Percentiles rank a stretch among this genome's conserved stretches.
phyloP scores from a whole-genome alignment of 2,329 filamentous ascomycete species.

The Talaromyces sp. region DNA sequence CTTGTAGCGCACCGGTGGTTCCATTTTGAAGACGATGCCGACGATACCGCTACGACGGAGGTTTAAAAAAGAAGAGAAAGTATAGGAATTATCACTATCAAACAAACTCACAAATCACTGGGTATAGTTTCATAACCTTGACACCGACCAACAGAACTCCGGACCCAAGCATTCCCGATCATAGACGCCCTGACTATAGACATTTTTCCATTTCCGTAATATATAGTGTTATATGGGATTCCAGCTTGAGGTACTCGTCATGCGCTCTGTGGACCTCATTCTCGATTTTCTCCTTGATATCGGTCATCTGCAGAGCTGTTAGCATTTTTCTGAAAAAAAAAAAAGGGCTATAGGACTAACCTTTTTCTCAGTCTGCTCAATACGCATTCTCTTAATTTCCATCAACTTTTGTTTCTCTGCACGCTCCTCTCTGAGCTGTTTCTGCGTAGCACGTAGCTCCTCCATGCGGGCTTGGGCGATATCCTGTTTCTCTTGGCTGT shows the following conservation, averaged over 20 bases:
- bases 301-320: conserved; percentile 67
- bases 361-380: conserved; percentile 99
- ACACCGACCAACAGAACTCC: conserved; percentile 31
- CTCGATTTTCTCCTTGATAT: conserved; percentile 96
- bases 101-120: conserved; percentile 23
- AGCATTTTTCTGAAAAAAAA: not conserved
- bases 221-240: conserved; percentile 93
- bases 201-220: conserved; percentile 98
- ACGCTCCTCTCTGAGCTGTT: conserved; percentile 75
- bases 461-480: conserved; percentile 86
- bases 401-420: conserved; percentile 85
- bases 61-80: not conserved
- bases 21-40: conserved; percentile 40
- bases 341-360: conserved; percentile 42
- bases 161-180: conserved; percentile 5
- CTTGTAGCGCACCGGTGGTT: conserved; percentile 63
- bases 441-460: conserved; percentile 73
- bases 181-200: conserved; percentile 38
- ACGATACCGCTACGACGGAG: conserved; percentile 25
- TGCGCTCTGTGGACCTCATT: conserved; percentile 85
- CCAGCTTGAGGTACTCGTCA: conserved; percentile 95
- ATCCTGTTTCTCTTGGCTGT: conserved; percentile 73
- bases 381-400: conserved; percentile 83
- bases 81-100: conserved; percentile 4
- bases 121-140: conserved; percentile 28